phyloP scores from a whole-genome alignment of 2,329 filamentous ascomycete species.

The Fusarium sp. region DNA sequence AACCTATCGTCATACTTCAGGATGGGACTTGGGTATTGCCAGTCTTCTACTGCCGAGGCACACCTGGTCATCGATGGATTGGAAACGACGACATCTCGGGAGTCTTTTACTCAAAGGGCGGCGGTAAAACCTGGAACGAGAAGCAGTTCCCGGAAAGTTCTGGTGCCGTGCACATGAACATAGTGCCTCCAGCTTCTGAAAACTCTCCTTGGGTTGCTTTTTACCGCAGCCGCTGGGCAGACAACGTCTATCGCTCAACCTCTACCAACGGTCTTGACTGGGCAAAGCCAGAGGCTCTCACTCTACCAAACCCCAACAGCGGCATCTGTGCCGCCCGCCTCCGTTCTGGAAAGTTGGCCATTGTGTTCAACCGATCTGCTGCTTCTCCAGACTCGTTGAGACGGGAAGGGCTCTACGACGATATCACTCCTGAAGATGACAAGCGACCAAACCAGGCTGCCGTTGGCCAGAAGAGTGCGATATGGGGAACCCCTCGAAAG shows the following conservation, averaged over 20 bases:
- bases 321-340: constrained; percentile 55
- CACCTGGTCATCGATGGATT: constrained; percentile 56
- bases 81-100: constrained; percentile 58
- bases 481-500: constrained; percentile 58
- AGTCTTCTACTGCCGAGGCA: constrained; percentile 56
- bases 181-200: constrained; percentile 44
- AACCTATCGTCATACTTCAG: constrained; percentile 52
- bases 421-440: constrained; percentile 56
- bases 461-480: constrained; percentile 52
- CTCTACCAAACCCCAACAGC: constrained; percentile 58
- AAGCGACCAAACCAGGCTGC: constrained; percentile 53
- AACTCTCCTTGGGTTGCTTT: constrained; percentile 50
- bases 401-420: constrained; percentile 57
- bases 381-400: constrained; percentile 48
- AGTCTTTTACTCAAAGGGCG: constrained; percentile 52
- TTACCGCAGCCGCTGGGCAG: constrained; percentile 59
- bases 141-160: constrained; percentile 51
- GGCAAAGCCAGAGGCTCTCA: constrained; percentile 49
- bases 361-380: constrained; percentile 57
- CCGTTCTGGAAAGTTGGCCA: constrained; percentile 49
- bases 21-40: constrained; percentile 57
- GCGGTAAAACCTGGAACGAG: constrained; percentile 55
- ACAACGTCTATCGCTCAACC: constrained; percentile 55
- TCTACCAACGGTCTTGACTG: constrained; percentile 55
- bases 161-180: constrained; percentile 59